These are phyloP conservation scores for Aspergillus awamori DNA, from an alignment of 2,329 filamentous ascomycete genomes.

Conservation along the genomic window DNA sequence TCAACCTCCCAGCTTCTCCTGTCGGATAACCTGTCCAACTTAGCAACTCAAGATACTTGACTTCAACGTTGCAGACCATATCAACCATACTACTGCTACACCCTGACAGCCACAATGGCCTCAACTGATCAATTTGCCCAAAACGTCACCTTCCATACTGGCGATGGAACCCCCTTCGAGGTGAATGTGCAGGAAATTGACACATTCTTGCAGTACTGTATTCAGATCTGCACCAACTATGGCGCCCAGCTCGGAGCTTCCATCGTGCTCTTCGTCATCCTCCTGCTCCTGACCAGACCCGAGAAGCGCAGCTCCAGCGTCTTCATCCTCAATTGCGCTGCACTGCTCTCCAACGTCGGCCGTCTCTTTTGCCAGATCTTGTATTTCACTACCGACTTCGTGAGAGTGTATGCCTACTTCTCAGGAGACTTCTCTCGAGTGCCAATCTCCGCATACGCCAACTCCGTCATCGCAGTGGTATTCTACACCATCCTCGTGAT, in stretches of 20 bases:
- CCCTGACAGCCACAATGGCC: constrained; percentile 15
- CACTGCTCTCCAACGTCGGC: constrained; percentile 63
- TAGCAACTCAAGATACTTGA: neutral
- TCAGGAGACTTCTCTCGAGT: constrained; percentile 58
- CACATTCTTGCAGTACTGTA: constrained; percentile 50
- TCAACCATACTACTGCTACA: neutral
- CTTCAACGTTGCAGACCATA: constrained; percentile 6
- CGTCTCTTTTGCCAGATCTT: constrained; percentile 51
- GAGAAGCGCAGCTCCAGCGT: constrained; percentile 66
- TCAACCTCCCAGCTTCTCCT: neutral
- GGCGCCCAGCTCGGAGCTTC: constrained; percentile 71
- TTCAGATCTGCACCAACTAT: constrained; percentile 63
- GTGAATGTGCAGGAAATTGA: constrained; percentile 51
- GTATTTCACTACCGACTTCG: constrained; percentile 64
- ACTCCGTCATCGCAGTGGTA: constrained; percentile 53
- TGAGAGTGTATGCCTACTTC: constrained; percentile 64
- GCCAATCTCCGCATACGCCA: constrained; percentile 46
- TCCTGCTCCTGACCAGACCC: constrained; percentile 67
- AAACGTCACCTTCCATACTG: constrained; percentile 50
- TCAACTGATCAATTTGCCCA: constrained; percentile 57
- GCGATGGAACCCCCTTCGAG: constrained; percentile 49
- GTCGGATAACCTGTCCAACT: neutral
- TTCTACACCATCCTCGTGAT: constrained; percentile 57
- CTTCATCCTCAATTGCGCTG: constrained; percentile 66
- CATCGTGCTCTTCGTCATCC: constrained; percentile 64